Conservation (phyloP, 1,284 basidiomycete genomes). For the Cutaneotrichosporon spelunceum region DNA sequence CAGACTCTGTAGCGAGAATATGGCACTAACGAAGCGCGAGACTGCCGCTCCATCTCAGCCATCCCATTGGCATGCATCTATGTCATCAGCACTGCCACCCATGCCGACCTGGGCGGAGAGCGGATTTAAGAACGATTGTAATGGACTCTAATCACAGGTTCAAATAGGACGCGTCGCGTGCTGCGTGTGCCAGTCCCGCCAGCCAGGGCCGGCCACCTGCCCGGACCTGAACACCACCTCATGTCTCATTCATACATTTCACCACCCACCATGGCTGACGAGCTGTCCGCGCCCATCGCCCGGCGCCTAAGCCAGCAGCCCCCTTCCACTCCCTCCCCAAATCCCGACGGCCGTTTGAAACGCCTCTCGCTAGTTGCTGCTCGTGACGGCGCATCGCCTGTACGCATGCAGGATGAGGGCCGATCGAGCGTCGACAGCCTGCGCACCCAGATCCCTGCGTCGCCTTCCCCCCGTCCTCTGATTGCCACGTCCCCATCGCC, state of each 20-base stretch:
- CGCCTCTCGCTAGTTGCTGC: constrained; percentile 26
- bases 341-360: constrained; percentile 21
- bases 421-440: constrained; percentile 1
- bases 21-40: too few relatives aligned
- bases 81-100: neutral
- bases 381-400: neutral
- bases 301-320: constrained; percentile 3
- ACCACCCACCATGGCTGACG: neutral
- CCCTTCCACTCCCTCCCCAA: neutral
- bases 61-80: neutral
- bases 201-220: neutral
- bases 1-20: too few relatives aligned
- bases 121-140: neutral
- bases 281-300: neutral
- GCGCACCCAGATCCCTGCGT: neutral
- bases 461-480: neutral
- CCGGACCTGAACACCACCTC: constrained; percentile 3
- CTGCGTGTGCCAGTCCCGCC: neutral
- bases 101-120: neutral
- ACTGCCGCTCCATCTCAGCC: neutral
- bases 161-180: neutral
- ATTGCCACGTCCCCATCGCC: neutral
- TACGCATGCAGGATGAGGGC: neutral
- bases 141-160: neutral
- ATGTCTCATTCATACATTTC: neutral